These are phyloP conservation scores for Backusella liffmaniae DNA, from an alignment of 192 early-diverging fungal genomes.

Conservation along the genomic window DNA sequence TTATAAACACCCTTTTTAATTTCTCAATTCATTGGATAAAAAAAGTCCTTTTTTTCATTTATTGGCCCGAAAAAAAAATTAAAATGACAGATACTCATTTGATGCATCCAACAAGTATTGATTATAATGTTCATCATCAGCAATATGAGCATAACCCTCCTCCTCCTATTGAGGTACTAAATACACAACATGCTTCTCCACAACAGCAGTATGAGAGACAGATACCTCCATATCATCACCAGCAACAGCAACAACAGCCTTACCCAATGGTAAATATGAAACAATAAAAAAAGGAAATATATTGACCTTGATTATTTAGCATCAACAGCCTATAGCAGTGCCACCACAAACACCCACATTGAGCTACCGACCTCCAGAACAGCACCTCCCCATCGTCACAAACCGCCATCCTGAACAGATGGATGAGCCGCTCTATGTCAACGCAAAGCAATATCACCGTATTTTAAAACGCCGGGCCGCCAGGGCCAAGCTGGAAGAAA, in stretches of 20 bases:
- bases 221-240: constrained; percentile 19
- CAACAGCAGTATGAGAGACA: background rate
- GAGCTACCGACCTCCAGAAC: background rate
- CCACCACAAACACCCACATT: background rate
- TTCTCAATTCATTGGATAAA: constrained; percentile 4
- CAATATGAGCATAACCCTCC: background rate
- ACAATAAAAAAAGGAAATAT: background rate
- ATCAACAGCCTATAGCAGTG: background rate
- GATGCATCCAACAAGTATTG: background rate
- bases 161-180: background rate
- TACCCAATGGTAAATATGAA: constrained; percentile 23
- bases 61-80: background rate
- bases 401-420: constrained; percentile 5
- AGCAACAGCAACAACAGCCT: constrained; percentile 13
- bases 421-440: constrained; percentile 90
- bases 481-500: constrained; percentile 75
- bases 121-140: background rate
- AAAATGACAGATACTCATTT: constrained; percentile 1
- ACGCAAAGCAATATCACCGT: constrained; percentile 97
- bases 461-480: constrained; percentile 94
- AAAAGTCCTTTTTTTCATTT: background rate
- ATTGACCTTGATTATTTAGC: background rate
- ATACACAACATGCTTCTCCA: background rate
- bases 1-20: background rate
- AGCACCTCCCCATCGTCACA: background rate